Evolutionary conservation across 2,329 filamentous ascomycete species (phyloP), one percentile per base, ranked within the genome.

Genomic region (Dactylonectria macrodidyma): DNA sequence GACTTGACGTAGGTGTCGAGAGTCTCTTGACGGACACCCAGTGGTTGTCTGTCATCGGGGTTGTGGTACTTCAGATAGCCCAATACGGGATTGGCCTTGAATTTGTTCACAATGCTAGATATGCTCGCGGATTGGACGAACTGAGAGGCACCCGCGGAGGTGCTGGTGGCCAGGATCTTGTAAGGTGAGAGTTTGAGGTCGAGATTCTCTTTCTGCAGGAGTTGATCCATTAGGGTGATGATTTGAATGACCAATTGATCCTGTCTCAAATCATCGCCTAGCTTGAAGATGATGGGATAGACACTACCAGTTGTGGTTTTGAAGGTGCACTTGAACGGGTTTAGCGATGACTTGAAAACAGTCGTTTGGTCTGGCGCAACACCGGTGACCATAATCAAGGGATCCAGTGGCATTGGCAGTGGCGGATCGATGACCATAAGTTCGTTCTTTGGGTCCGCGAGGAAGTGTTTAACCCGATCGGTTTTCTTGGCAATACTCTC

Each of bases 191-290:
- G 87, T 78, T 97, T 98, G 51, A 99, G 87, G 78, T 99, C 96
- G 10, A 99, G 86, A 69, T 99, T 98, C 78, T 99, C 96, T 78
- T 98, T 98, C 67, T 94, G 93, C 5, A 99, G 87, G 1, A 99
- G 89, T 66, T 95, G 93, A 76, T 99, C 96, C 96, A 99, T 99
- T 16, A 99, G 88, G 0, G 94, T 97, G 79, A 99, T 98, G 77
- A 98, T 98, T 77, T 90, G 96, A 62, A 99, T 97, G 41, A 99
- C 95, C 2, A 99, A 89, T 78, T 99, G 96, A 78, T 99, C 96
- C 81, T 99, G 96, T 14, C 96, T 93, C 59, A 99, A 86, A 78
- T 99, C 96, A 78, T 99, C 96, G 41, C 96, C 96, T 1, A 95
- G 95, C 81, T 99, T 99, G 89, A 99, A 99, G 60, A 98, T 92